phyloP scores from a whole-genome alignment of 2,329 filamentous ascomycete species.

The Cadophora malorum region DNA sequence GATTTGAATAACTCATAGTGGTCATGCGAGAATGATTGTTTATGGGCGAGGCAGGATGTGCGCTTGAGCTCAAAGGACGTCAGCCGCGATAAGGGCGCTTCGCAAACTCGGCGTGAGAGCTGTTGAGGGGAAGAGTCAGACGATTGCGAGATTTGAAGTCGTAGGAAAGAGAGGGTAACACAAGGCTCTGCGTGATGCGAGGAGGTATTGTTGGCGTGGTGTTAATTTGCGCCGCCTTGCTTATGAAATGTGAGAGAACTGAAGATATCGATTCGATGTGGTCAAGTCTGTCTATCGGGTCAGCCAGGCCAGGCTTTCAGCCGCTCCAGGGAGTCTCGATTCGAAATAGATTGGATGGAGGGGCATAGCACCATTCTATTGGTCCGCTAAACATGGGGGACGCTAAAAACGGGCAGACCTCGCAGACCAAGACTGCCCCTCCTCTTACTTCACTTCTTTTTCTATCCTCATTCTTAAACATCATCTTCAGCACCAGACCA shows the following conservation, averaged over 20 bases:
- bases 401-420: neutral
- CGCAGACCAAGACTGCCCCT: neutral
- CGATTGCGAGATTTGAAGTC: neutral
- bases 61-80: constrained; percentile 3
- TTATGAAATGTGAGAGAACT: constrained; percentile 1
- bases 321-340: neutral
- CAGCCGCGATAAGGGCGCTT: constrained; percentile 22
- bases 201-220: neutral
- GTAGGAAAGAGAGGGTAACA: neutral
- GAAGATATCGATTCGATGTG: neutral
- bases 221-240: neutral
- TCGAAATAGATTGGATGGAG: neutral
- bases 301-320: constrained; percentile 13
- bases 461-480: neutral
- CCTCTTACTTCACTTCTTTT: neutral
- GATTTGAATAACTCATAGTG: constrained; percentile 39
- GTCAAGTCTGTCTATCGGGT: constrained; percentile 1
- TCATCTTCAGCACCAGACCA: neutral
- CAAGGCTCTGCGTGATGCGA: neutral
- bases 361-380: neutral
- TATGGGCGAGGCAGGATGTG: constrained; percentile 10
- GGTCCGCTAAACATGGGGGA: constrained; percentile 1
- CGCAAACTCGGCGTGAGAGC: neutral
- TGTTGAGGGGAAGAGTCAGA: constrained; percentile 17
- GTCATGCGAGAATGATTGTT: constrained; percentile 10